Base-by-base conservation (phyloP, 2,329 filamentous ascomycete species). In the Thelonectria olida region DNA sequence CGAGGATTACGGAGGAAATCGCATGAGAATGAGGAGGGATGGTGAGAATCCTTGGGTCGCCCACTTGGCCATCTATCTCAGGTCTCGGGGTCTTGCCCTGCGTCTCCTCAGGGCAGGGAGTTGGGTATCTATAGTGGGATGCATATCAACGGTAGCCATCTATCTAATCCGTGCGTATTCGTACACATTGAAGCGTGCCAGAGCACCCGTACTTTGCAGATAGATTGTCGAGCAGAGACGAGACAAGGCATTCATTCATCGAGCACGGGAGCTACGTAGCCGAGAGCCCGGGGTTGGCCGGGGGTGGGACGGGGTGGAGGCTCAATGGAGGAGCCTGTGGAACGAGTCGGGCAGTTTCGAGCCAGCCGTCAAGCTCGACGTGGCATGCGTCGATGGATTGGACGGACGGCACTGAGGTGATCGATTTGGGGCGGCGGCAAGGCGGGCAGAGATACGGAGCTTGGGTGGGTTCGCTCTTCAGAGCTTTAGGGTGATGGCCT, bases 321-420 rank as follows among this genome's bases (percentile, higher is more conserved):
- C 53, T 57, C 55, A 12, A 62, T 63, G 57, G 64, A 67, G 53
- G 66, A 51, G 34, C 57, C 38, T 57, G 67, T 69, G 68, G 68
- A 64, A 62, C 68, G 61, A 64, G 61, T 63, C 67, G 56, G 64
- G 55, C 55, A 56, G 52, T 61, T 62, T 57, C 61, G 54, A 55
- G 54, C 67, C 68, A 71, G 68, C 68, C 52, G 61, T 55, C 65
- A 61, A 48, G 51, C 59, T 69, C 54, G 62, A 71, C 69, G 69
- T 71, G 69, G 69, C 69, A 71, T 62, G 64, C 69, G 65, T 71
- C 48, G 58, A 66, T 64, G 64, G 54, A 45, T 27, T 22, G 55
- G 55, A 62, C 31, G 28, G 31, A 34, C 31, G 31, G 31, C 31
- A 34, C 31, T 34, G 31, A 10, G 13, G 10, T 13, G 10, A 28